These are phyloP conservation scores for Hirschioporus abietinus DNA, from an alignment of 768 basidiomycete species.

Conservation along the genomic window DNA sequence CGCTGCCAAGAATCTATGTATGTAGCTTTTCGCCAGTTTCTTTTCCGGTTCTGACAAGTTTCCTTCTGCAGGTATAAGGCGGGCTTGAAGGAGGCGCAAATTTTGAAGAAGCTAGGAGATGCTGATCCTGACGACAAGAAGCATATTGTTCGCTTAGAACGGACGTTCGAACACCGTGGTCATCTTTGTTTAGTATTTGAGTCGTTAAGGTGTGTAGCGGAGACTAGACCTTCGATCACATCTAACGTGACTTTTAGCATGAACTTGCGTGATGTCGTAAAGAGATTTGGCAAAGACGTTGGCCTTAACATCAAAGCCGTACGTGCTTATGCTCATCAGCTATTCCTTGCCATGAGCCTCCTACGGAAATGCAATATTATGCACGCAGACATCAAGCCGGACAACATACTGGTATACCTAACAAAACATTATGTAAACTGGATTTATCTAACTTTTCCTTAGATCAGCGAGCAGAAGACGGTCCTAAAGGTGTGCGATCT, in stretches of 20 bases:
- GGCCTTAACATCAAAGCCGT: constrained; percentile 95
- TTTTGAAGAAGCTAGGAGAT: constrained; percentile 78
- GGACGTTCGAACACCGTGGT: constrained; percentile 95
- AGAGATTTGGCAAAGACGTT: constrained; percentile 97
- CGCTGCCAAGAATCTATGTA: constrained; percentile 96
- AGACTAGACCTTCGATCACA: neutral
- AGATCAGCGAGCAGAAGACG: constrained; percentile 96
- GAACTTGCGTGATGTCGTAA: constrained; percentile 97
- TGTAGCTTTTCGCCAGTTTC: constrained; percentile 24
- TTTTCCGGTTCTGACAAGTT: constrained; percentile 8
- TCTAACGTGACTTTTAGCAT: constrained; percentile 49
- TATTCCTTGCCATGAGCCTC: constrained; percentile 82
- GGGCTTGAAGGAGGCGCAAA: constrained; percentile 87
- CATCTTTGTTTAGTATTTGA: constrained; percentile 97
- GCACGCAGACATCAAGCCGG: constrained; percentile 99
- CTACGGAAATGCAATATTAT: constrained; percentile 89
- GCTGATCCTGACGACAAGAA: constrained; percentile 97
- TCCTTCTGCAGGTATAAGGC: constrained; percentile 74
- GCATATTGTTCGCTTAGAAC: constrained; percentile 87
- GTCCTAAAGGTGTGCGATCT: constrained; percentile 92
- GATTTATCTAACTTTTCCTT: constrained; percentile 7
- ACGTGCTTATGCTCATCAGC: constrained; percentile 97
- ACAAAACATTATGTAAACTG: constrained; percentile 6
- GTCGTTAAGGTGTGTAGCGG: constrained; percentile 62
- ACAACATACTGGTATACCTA: constrained; percentile 83